Conservation (phyloP, 345 rosid genomes). For the Orychophragmus violaceus region DNA sequence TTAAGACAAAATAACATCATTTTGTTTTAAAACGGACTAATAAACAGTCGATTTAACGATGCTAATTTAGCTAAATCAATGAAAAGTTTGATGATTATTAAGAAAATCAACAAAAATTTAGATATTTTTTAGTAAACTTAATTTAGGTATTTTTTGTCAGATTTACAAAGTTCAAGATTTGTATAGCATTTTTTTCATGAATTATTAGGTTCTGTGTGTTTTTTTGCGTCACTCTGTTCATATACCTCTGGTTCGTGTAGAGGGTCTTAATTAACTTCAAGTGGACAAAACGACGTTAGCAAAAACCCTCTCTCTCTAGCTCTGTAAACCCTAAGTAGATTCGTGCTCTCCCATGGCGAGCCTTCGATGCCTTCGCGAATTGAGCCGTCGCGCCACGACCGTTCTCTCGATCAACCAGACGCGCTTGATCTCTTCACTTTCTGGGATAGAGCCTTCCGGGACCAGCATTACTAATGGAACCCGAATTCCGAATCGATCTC, state of each 20-base stretch:
- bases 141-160: too few species aligned
- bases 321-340: slow-evolving; percentile 30
- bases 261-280: slow-evolving; percentile 4
- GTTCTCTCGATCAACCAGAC: slow-evolving; percentile 26
- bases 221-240: background rate
- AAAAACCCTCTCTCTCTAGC: slow-evolving; percentile 9
- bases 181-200: too few species aligned
- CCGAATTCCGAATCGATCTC: background rate
- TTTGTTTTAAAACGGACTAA: too few species aligned
- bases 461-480: slow-evolving; percentile 17
- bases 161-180: too few species aligned
- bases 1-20: too few species aligned
- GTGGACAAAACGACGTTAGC: background rate
- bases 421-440: slow-evolving; percentile 17
- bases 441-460: background rate
- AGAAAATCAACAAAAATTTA: too few species aligned
- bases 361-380: slow-evolving; percentile 53
- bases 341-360: slow-evolving; percentile 49
- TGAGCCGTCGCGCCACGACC: slow-evolving; percentile 43
- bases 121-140: too few species aligned
- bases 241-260: background rate
- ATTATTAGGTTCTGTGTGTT: too few species aligned
- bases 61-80: too few species aligned
- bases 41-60: too few species aligned
- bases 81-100: too few species aligned